Conservation (phyloP, 2,329 filamentous ascomycete species). For the Seiridium unicorne region DNA sequence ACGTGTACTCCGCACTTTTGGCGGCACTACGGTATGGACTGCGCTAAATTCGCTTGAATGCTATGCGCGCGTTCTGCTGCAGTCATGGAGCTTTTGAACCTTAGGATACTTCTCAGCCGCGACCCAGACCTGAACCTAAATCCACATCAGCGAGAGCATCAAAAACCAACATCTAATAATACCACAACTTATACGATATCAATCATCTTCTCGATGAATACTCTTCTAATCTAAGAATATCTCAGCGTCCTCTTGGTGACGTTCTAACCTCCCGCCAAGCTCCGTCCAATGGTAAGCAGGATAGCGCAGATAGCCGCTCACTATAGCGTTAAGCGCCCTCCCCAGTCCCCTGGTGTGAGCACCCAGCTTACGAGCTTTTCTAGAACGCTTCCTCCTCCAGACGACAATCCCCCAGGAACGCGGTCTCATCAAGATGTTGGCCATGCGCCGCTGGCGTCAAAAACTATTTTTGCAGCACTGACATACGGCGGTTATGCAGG, state of each 20-base stretch:
- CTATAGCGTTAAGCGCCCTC: conserved; percentile 3
- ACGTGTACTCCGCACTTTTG: too few relatives aligned
- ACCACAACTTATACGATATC: background rate
- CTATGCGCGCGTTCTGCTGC: too few relatives aligned
- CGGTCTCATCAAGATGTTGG: background rate
- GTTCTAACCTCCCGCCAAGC: background rate
- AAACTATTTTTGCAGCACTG: background rate
- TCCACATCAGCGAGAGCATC: background rate
- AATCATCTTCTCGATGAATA: background rate
- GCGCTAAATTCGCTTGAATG: too few relatives aligned
- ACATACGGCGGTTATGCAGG: background rate
- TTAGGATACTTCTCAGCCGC: too few relatives aligned
- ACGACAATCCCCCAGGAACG: background rate
- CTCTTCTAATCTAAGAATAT: background rate
- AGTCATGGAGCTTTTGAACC: too few relatives aligned
- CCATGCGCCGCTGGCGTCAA: background rate
- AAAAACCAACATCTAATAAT: background rate
- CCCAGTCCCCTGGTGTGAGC: background rate
- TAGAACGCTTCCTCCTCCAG: conserved; percentile 6
- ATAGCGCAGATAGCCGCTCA: conserved; percentile 1
- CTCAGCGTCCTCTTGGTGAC: background rate
- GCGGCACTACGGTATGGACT: too few relatives aligned
- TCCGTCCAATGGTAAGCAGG: background rate
- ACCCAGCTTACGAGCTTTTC: background rate
- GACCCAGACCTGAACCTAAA: too few relatives aligned